These are phyloP conservation scores for Phoma sp. DNA, from an alignment of 2,329 filamentous ascomycete species.

Conservation along the genomic window DNA sequence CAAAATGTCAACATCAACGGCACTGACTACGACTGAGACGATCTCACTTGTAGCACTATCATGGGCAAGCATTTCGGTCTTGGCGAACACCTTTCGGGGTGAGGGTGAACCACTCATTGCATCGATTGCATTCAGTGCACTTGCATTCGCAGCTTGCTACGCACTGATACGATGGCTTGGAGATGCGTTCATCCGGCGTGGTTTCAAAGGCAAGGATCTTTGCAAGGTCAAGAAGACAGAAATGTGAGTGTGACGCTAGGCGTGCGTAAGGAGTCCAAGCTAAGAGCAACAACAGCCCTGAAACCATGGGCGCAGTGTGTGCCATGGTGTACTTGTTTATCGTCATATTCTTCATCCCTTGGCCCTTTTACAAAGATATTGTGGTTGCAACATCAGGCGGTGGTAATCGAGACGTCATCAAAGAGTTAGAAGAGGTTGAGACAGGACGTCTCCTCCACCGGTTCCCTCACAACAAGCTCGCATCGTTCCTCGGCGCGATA, in stretches of 20 bases:
- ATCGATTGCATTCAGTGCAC: constrained; percentile 82
- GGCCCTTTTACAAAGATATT: constrained; percentile 98
- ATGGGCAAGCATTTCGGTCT: constrained; percentile 72
- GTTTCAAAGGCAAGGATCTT: constrained; percentile 88
- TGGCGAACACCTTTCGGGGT: constrained; percentile 79
- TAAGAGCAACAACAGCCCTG: constrained; percentile 64
- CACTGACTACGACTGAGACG: constrained; percentile 61
- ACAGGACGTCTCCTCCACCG: constrained; percentile 84
- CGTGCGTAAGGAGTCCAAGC: constrained; percentile 6
- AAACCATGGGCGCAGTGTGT: constrained; percentile 94
- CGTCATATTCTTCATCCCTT: constrained; percentile 91
- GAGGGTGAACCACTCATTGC: constrained; percentile 90
- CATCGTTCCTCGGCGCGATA: constrained; percentile 92
- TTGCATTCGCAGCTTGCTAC: constrained; percentile 83
- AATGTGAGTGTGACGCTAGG: constrained; percentile 61
- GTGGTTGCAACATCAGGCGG: constrained; percentile 93
- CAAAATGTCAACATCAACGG: constrained; percentile 28
- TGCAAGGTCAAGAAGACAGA: constrained; percentile 77
- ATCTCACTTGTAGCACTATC: constrained; percentile 68
- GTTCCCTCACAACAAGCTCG: constrained; percentile 96
- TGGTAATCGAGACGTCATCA: constrained; percentile 85
- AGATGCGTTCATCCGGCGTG: constrained; percentile 83
- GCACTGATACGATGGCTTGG: constrained; percentile 93
- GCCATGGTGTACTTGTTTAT: constrained; percentile 90
- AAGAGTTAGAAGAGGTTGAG: constrained; percentile 75